Percentiles rank a stretch among this genome's conserved stretches.
Conservation (phyloP, 2,329 filamentous ascomycete genomes). For the Neoarthrinium moseri region DNA sequence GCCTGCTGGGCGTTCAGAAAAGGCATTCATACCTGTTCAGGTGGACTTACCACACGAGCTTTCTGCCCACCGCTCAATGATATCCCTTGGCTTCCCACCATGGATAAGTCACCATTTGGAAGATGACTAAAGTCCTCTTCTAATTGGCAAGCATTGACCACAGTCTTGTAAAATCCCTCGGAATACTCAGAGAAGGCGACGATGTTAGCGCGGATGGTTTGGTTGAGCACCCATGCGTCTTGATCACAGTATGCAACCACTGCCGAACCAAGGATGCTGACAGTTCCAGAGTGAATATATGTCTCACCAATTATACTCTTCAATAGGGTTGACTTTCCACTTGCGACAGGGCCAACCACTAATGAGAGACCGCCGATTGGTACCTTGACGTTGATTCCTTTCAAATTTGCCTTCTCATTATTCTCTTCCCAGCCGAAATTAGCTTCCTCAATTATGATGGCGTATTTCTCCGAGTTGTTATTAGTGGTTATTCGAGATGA, state of each 20-base stretch:
- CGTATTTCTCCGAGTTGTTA: not conserved
- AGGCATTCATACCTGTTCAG: not conserved
- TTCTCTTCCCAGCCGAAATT: not conserved
- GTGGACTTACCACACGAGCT: slow-evolving; percentile 30
- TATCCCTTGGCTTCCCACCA: slow-evolving; percentile 43
- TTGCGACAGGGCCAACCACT: slow-evolving; percentile 41
- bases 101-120: slow-evolving; percentile 33
- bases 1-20: too few relatives aligned
- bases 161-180: slow-evolving; percentile 13
- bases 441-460: not conserved
- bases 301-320: slow-evolving; percentile 38
- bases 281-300: slow-evolving; percentile 22
- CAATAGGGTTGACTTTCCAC: slow-evolving; percentile 43
- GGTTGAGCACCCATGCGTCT: slow-evolving; percentile 32
- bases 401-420: not conserved
- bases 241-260: slow-evolving; percentile 37
- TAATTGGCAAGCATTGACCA: slow-evolving; percentile 25
- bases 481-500: not conserved
- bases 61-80: slow-evolving; percentile 47
- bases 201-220: slow-evolving; percentile 29
- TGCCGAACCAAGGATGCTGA: slow-evolving; percentile 18
- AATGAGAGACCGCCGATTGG: slow-evolving; percentile 31
- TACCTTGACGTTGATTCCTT: slow-evolving; percentile 31
- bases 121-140: slow-evolving; percentile 32
- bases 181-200: slow-evolving; percentile 26